Evolutionary conservation across 768 basidiomycete genomes (phyloP).

Genomic region (Lepiota subincarnata): DNA sequence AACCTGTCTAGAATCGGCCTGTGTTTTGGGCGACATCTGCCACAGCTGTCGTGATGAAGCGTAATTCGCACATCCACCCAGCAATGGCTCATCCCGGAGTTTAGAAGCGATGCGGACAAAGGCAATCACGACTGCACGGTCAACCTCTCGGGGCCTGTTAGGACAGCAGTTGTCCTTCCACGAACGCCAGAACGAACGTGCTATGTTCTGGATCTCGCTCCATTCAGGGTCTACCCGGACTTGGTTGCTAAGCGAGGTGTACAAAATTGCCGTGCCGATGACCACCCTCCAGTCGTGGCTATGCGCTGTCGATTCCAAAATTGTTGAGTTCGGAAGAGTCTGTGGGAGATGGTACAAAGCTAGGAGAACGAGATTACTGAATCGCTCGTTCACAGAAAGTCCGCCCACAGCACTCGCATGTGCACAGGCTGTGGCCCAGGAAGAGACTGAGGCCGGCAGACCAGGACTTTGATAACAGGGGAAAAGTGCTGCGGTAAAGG

Average conservation of each 20-base stretch:
- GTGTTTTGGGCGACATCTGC: constrained; percentile 13
- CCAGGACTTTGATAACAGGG: not conserved
- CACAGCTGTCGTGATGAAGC: constrained; percentile 26
- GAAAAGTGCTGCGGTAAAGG: constrained; percentile 3
- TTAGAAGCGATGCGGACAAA: constrained; percentile 43
- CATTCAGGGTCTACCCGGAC: not conserved
- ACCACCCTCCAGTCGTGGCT: constrained; percentile 37
- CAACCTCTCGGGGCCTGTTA: constrained; percentile 20
- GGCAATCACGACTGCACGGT: constrained; percentile 34
- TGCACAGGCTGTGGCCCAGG: not conserved
- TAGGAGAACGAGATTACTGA: constrained; percentile 7
- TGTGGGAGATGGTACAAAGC: constrained; percentile 1
- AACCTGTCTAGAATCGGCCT: constrained; percentile 21
- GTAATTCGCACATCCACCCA: constrained; percentile 31
- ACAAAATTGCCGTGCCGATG: constrained; percentile 35
- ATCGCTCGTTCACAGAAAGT: not conserved
- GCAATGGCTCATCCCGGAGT: constrained; percentile 33
- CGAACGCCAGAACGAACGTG: constrained; percentile 33
- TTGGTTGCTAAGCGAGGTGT: constrained; percentile 21
- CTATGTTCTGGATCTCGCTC: constrained; percentile 20
- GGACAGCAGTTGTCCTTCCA: constrained; percentile 29
- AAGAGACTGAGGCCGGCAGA: not conserved
- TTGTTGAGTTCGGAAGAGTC: not conserved
- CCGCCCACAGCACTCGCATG: not conserved
- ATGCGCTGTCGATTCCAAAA: not conserved